These are phyloP conservation scores for Thielaviopsis musarum DNA, from an alignment of 2,329 filamentous ascomycete genomes.

Conservation along the genomic window DNA sequence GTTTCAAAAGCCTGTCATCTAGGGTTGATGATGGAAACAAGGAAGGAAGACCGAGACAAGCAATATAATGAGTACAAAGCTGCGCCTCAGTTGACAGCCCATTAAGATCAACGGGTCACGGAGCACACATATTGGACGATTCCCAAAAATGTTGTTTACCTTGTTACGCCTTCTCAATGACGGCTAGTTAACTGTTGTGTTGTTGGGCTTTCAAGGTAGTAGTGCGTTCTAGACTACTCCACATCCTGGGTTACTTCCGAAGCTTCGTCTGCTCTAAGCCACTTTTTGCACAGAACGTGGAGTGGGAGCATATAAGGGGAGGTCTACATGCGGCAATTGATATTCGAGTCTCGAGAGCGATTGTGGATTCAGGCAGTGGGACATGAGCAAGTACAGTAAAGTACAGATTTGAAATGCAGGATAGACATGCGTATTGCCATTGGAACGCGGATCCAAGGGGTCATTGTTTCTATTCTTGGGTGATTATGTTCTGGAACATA, in stretches of 20 bases:
- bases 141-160: not conserved
- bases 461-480: not conserved
- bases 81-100: not conserved
- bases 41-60: not conserved
- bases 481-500: not conserved
- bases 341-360: not conserved
- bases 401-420: not conserved
- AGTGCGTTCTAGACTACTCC: not conserved
- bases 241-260: not conserved
- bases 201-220: not conserved
- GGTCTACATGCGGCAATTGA: not conserved
- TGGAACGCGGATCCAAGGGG: not conserved
- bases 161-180: not conserved
- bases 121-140: not conserved
- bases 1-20: not conserved
- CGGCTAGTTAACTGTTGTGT: not conserved
- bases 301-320: not conserved
- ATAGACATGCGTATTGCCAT: not conserved
- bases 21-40: not conserved
- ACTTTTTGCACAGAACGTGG: not conserved
- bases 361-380: not conserved
- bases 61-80: not conserved
- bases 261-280: not conserved
- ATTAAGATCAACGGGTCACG: not conserved
- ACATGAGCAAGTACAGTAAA: not conserved